phyloP scores from a whole-genome alignment of 169 alveolate species.

The Miamiensis avidus region DNA sequence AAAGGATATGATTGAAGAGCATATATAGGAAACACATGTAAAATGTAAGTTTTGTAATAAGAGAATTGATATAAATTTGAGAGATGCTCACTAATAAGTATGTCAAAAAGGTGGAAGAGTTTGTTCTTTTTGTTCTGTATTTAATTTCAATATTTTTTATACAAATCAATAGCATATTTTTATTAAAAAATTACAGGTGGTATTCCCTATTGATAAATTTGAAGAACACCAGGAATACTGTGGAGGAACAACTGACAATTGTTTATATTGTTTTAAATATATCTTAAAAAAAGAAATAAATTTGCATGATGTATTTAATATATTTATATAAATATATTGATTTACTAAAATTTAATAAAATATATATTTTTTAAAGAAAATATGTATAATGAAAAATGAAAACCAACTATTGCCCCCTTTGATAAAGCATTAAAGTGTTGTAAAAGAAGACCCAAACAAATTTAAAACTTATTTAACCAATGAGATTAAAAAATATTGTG shows the following conservation, averaged over 20 bases:
- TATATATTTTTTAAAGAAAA: neutral
- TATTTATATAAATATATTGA: too few species aligned
- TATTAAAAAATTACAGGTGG: neutral
- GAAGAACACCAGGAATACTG: neutral
- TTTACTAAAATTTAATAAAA: neutral
- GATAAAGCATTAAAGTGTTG: neutral
- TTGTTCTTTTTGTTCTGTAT: neutral
- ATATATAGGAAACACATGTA: neutral
- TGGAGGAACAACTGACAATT: neutral
- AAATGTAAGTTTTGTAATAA: neutral
- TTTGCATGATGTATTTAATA: neutral
- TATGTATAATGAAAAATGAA: neutral
- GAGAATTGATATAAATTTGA: neutral
- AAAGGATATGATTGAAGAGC: neutral
- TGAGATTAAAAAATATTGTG: neutral
- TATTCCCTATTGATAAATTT: neutral
- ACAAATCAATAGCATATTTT: neutral
- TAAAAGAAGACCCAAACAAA: too few species aligned
- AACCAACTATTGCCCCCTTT: neutral
- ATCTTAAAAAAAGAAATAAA: neutral
- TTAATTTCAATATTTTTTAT: too few species aligned
- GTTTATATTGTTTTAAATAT: neutral
- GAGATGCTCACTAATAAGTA: neutral
- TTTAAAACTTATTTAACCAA: too few species aligned
- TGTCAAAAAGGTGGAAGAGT: neutral